Conservation (phyloP, 352 stramenopile genomes). For the Globisporangium cystogenes region DNA sequence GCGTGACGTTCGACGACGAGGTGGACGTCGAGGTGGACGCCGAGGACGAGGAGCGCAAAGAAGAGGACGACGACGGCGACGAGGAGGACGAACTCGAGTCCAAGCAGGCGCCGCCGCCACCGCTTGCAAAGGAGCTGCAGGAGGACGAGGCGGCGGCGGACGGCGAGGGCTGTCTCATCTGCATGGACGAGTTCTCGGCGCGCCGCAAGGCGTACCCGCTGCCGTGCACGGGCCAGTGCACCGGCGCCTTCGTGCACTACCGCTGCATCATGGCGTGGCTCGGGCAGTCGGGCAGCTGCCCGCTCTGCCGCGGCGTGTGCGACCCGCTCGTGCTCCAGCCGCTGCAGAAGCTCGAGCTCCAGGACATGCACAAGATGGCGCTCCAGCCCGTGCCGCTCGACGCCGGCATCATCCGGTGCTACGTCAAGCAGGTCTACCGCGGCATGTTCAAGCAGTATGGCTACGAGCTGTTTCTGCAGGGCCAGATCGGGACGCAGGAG, state of each 20-base stretch:
- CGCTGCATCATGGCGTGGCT: conserved; percentile 88
- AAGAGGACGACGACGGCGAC: conserved; percentile 10
- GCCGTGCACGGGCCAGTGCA: conserved; percentile 72
- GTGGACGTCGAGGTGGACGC: conserved; percentile 27
- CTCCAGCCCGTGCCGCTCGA: conserved; percentile 77
- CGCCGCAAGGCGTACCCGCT: conserved; percentile 81
- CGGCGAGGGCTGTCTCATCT: conserved; percentile 70
- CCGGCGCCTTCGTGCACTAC: conserved; percentile 79
- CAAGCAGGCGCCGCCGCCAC: conserved; percentile 8
- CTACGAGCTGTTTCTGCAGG: conserved; percentile 82
- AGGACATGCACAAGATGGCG: conserved; percentile 73
- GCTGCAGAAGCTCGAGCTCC: conserved; percentile 75
- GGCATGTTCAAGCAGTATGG: conserved; percentile 86
- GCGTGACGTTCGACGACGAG: conserved; percentile 27
- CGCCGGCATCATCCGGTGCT: conserved; percentile 82
- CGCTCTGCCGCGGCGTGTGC: conserved; percentile 72
- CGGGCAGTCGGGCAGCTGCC: conserved; percentile 77
- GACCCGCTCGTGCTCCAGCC: conserved; percentile 80
- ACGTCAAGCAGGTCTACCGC: conserved; percentile 84
- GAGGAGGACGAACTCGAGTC: conserved; percentile 5
- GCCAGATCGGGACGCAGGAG: conserved; percentile 78
- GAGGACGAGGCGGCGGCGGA: conserved; percentile 15
- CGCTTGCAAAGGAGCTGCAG: conserved; percentile 8
- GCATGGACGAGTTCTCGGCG: conserved; percentile 87
- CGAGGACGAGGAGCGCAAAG: conserved; percentile 12